These are phyloP conservation scores for Cutaneotrichosporon dermatis DNA, from an alignment of 1,284 basidiomycete species.

Conservation along the genomic window DNA sequence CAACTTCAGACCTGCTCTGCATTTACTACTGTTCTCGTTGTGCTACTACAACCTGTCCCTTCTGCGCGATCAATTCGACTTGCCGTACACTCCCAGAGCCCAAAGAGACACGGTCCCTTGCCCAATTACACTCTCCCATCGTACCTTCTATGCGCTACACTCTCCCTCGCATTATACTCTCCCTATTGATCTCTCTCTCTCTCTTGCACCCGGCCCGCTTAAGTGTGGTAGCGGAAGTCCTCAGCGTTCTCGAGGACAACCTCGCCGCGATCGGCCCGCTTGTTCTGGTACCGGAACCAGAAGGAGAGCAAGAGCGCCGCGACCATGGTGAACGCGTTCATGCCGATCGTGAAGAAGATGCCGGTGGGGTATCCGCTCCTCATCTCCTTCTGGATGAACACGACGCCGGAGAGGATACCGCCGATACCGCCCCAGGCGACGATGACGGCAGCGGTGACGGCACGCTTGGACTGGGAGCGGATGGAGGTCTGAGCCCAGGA, in stretches of 20 bases:
- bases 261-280: slow-evolving; percentile 9
- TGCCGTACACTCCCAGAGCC: no score
- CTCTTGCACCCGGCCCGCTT: neutral
- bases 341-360: slow-evolving; percentile 15
- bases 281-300: slow-evolving; percentile 14
- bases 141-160: neutral
- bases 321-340: slow-evolving; percentile 7
- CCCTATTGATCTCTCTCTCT: no score
- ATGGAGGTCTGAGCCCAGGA: slow-evolving; percentile 49
- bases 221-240: slow-evolving; percentile 17
- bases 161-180: neutral
- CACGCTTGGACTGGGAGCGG: slow-evolving; percentile 47
- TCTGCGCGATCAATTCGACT: no score
- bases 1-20: no score
- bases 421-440: slow-evolving; percentile 22
- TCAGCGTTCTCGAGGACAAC: slow-evolving; percentile 7
- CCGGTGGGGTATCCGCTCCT: slow-evolving; percentile 16
- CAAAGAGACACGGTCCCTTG: no score
- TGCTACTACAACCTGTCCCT: no score
- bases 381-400: slow-evolving; percentile 19
- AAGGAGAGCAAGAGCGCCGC: slow-evolving; percentile 2
- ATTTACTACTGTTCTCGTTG: no score
- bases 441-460: slow-evolving; percentile 23
- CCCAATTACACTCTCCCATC: neutral
- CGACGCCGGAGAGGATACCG: slow-evolving; percentile 17